phyloP scores from a whole-genome alignment of 148 eudicot genomes.

The Fagopyrum homotropicum region DNA sequence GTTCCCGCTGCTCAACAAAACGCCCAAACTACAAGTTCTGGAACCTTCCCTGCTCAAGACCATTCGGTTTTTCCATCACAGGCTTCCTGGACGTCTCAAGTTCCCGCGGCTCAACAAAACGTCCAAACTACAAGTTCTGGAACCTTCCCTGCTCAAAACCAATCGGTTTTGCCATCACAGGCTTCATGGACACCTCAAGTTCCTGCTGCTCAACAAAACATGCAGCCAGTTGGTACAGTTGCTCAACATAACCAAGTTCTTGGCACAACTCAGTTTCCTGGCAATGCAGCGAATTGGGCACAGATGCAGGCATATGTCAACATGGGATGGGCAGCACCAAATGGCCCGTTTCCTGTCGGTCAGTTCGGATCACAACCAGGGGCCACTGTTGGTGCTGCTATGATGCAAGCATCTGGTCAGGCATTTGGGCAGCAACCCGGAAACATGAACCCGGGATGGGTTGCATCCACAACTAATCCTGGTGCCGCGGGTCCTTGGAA shows the following conservation, averaged over 20 bases:
- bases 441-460: conserved; percentile 42
- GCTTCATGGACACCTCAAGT: conserved; percentile 37
- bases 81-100: background rate
- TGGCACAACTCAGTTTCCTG: conserved; percentile 22
- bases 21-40: conserved; percentile 17
- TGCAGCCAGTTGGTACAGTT: conserved; percentile 35
- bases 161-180: too few relatives aligned
- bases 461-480: conserved; percentile 36
- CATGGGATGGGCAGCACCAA: conserved; percentile 54
- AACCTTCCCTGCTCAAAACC: too few relatives aligned
- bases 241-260: conserved; percentile 19
- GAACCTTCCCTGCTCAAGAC: conserved; percentile 28
- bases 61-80: conserved; percentile 19
- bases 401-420: conserved; percentile 29
- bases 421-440: conserved; percentile 26
- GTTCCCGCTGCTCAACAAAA: too few relatives aligned
- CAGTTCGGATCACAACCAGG: conserved; percentile 15
- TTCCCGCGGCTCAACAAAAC: too few relatives aligned
- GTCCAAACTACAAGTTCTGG: too few relatives aligned
- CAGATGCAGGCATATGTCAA: conserved; percentile 37
- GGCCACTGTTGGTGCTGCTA: conserved; percentile 27
- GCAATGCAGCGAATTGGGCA: conserved; percentile 1
- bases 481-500: conserved; percentile 38
- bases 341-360: conserved; percentile 2
- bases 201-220: conserved; percentile 29